These are phyloP conservation scores for Microbotryum violaceum DNA, from an alignment of 1,284 basidiomycete genomes.

Conservation along the genomic window DNA sequence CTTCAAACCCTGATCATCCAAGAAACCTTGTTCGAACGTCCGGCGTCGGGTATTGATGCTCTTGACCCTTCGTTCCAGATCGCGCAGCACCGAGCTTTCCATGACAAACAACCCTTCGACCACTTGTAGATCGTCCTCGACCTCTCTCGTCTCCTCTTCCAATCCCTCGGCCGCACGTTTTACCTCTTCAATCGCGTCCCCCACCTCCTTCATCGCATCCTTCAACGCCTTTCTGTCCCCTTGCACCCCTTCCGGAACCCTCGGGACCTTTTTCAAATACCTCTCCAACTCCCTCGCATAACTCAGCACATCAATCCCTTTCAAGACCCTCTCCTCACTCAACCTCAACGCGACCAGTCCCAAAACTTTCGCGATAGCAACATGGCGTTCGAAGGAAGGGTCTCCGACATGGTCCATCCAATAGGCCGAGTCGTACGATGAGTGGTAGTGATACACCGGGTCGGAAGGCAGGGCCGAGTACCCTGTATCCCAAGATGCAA, in stretches of 20 bases:
- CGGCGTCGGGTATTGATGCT: conserved; percentile 63
- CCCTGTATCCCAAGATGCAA: conserved; percentile 41
- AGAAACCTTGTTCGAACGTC: conserved; percentile 75
- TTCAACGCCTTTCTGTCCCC: conserved; percentile 42
- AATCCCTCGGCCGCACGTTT: too few species aligned
- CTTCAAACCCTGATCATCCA: conserved; percentile 64
- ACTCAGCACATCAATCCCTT: too few species aligned
- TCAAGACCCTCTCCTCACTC: conserved; percentile 51
- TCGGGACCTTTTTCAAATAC: conserved; percentile 11
- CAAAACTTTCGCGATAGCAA: conserved; percentile 55
- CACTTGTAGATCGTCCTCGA: too few species aligned
- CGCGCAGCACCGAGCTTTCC: too few species aligned
- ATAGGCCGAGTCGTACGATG: conserved; percentile 62
- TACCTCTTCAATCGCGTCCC: too few species aligned
- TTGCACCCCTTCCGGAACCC: conserved; percentile 36
- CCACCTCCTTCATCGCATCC: conserved; percentile 48
- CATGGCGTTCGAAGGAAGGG: conserved; percentile 65
- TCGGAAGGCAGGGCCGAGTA: conserved; percentile 45
- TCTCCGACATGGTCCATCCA: conserved; percentile 72
- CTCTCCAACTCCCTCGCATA: neutral
- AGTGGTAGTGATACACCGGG: conserved; percentile 41
- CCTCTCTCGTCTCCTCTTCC: too few species aligned
- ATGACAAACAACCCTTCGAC: too few species aligned
- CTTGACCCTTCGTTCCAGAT: conserved; percentile 47
- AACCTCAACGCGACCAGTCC: conserved; percentile 52